Percentiles rank a stretch among this genome's conserved stretches.
These are phyloP conservation scores for Lecanosticta acicola DNA, from an alignment of 2,329 filamentous ascomycete species.

Conservation along the genomic window DNA sequence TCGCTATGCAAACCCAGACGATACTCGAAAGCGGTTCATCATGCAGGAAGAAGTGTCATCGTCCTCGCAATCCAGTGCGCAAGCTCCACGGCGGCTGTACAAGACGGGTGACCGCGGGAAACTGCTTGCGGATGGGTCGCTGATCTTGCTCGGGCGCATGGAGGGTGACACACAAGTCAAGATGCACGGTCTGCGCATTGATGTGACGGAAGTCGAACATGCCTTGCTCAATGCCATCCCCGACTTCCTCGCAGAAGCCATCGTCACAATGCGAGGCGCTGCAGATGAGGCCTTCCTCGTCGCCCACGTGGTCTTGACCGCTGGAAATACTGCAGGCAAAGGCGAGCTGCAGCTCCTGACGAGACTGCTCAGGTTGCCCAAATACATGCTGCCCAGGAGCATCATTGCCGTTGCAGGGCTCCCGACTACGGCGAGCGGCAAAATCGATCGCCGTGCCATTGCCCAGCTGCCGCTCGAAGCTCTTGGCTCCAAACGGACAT, in stretches of 20 bases:
- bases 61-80: no score
- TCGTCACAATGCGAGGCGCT: slow-evolving; percentile 21
- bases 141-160: slow-evolving; percentile 37
- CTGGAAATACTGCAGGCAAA: background rate
- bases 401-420: slow-evolving; percentile 25
- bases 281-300: slow-evolving; percentile 28
- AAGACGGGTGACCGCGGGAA: slow-evolving; percentile 39
- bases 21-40: no score
- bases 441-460: slow-evolving; percentile 29
- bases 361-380: slow-evolving; percentile 29
- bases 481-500: background rate
- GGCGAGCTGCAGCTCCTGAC: slow-evolving; percentile 10
- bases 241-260: slow-evolving; percentile 26
- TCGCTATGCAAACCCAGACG: slow-evolving; percentile 33
- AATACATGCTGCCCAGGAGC: slow-evolving; percentile 35
- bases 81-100: slow-evolving; percentile 34
- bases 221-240: slow-evolving; percentile 26
- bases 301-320: slow-evolving; percentile 30
- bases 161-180: slow-evolving; percentile 42
- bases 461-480: slow-evolving; percentile 16
- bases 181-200: slow-evolving; percentile 44
- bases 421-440: slow-evolving; percentile 29
- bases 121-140: slow-evolving; percentile 31
- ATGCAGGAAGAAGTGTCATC: no score
- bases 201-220: slow-evolving; percentile 44